A percentile compares a stretch with the other conserved stretches of the same genome.
These are phyloP conservation scores for Chlorella sp. DNA, from an alignment of 139 green algal genomes.

Conservation along the genomic window DNA sequence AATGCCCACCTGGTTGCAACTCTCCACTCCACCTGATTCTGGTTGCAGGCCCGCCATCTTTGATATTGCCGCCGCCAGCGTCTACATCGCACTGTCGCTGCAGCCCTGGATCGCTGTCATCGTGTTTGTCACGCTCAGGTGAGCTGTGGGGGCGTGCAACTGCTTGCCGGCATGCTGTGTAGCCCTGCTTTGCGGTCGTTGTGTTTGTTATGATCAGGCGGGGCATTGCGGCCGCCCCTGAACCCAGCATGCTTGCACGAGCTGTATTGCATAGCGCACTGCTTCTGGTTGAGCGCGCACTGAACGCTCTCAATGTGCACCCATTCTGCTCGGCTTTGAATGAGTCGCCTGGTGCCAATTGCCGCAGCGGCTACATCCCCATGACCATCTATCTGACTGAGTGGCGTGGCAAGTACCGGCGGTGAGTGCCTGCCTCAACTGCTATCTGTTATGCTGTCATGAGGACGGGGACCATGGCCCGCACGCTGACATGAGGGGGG, in stretches of 20 bases:
- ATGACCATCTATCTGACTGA: slow-evolving; percentile 89
- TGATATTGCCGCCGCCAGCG: slow-evolving; percentile 78
- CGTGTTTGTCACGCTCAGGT: slow-evolving; percentile 79
- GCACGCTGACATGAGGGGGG: too few relatives aligned
- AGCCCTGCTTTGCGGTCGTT: too few relatives aligned
- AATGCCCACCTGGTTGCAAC: too few relatives aligned
- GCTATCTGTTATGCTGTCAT: too few relatives aligned
- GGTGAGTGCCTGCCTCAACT: slow-evolving; percentile 1
- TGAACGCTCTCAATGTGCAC: neutral
- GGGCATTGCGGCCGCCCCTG: too few relatives aligned
- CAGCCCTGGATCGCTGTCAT: slow-evolving; percentile 83
- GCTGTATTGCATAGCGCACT: too few relatives aligned
- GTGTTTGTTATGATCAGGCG: too few relatives aligned
- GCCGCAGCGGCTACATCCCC: slow-evolving; percentile 78
- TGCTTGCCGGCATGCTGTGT: neutral
- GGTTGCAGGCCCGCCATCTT: slow-evolving; percentile 65
- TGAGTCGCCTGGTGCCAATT: neutral
- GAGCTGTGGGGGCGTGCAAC: neutral
- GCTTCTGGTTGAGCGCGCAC: neutral
- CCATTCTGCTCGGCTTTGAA: neutral
- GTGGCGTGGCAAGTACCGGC: slow-evolving; percentile 78
- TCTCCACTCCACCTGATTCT: too few relatives aligned
- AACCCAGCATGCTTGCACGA: too few relatives aligned
- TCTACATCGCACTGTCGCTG: slow-evolving; percentile 79
- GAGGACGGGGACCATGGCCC: too few relatives aligned